Percentiles rank a stretch among this genome's conserved stretches.
Conservation (phyloP, 768 basidiomycete genomes). For the Phlebiopsis flavidoalba region DNA sequence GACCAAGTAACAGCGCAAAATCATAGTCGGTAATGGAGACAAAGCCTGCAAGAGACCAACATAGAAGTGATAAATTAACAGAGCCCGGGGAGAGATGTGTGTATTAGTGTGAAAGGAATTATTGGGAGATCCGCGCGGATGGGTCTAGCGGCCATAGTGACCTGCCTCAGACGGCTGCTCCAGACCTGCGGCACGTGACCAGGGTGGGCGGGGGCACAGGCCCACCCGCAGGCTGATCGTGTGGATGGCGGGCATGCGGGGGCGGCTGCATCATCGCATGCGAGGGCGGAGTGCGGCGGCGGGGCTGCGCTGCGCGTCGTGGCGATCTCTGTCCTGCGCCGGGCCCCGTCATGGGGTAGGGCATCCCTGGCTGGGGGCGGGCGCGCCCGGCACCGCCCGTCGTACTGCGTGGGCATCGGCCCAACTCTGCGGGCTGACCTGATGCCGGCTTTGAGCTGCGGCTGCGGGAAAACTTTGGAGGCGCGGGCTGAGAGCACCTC, state of each 20-base stretch:
- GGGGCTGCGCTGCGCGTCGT: constrained; percentile 5
- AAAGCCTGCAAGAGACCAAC: not conserved
- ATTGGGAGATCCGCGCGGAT: constrained; percentile 16
- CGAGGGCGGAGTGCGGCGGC: constrained; percentile 3
- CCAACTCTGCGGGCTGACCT: not conserved
- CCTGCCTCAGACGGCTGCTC: not conserved
- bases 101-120: not conserved
- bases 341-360: constrained; percentile 20
- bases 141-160: constrained; percentile 42
- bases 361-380: constrained; percentile 11
- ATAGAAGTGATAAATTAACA: not conserved
- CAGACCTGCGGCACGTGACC: constrained; percentile 8
- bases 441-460: not conserved
- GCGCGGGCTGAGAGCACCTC: constrained; percentile 3
- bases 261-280: constrained; percentile 20
- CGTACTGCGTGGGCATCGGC: too few species aligned
- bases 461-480: constrained; percentile 4
- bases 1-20: not conserved
- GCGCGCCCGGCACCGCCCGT: constrained; percentile 11
- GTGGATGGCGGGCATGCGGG: constrained; percentile 13
- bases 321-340: not conserved
- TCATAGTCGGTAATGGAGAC: not conserved
- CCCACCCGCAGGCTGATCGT: constrained; percentile 14
- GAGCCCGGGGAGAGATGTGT: not conserved
- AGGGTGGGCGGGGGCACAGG: constrained; percentile 19